These are phyloP conservation scores for Geotrichum siamense DNA, from an alignment of 1,139 yeast species.

Conservation along the genomic window DNA sequence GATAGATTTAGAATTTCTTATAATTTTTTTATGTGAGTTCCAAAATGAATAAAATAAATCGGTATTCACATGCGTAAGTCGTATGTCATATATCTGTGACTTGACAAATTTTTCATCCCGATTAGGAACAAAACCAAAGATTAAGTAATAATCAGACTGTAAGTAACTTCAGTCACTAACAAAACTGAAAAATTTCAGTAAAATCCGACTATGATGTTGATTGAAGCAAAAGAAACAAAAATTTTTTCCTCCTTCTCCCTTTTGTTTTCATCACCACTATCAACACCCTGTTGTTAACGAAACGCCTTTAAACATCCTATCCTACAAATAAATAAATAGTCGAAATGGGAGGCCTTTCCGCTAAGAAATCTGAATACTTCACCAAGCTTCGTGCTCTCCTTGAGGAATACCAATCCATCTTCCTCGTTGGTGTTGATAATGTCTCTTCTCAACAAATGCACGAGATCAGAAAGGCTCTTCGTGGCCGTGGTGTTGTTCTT, in stretches of 20 bases:
- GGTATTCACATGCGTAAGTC: too few relatives aligned
- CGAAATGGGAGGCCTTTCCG: slow-evolving; percentile 99
- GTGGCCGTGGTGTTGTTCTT: slow-evolving; percentile 89
- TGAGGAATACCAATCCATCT: slow-evolving; percentile 95
- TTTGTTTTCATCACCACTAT: neutral
- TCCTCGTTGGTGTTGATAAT: slow-evolving; percentile 98
- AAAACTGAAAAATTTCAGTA: too few relatives aligned
- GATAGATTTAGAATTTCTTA: too few relatives aligned
- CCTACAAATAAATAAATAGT: slow-evolving; percentile 56
- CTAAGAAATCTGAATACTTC: slow-evolving; percentile 93
- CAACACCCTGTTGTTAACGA: slow-evolving; percentile 3
- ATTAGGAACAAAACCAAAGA: too few relatives aligned
- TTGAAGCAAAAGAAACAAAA: neutral
- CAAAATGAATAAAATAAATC: too few relatives aligned
- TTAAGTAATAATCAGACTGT: too few relatives aligned
- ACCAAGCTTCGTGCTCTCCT: slow-evolving; percentile 88
- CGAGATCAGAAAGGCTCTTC: slow-evolving; percentile 95
- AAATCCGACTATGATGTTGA: too few relatives aligned
- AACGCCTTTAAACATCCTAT: slow-evolving; percentile 93
- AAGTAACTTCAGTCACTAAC: too few relatives aligned
- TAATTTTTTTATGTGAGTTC: too few relatives aligned
- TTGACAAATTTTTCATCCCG: too few relatives aligned
- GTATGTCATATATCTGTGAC: too few relatives aligned
- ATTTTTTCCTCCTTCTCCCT: neutral
- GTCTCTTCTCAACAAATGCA: slow-evolving; percentile 99